Evolutionary conservation across 495 filamentous ascomycete genomes (phyloP).

Genomic region (Evernia prunastri): DNA sequence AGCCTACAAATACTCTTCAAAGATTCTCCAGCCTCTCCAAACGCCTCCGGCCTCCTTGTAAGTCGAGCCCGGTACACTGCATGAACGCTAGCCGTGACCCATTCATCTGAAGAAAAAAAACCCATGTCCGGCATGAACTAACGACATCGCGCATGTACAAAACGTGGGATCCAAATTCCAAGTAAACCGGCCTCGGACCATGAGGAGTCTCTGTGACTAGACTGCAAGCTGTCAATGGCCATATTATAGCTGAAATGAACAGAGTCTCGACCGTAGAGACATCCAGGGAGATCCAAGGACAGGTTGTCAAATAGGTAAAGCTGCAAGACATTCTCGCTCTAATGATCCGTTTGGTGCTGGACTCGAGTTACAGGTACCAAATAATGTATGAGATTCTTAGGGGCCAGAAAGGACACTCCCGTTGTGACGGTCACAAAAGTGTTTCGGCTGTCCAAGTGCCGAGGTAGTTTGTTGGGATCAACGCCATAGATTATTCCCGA

Average conservation of each 20-base stretch:
- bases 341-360: not conserved
- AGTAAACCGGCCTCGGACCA: not conserved
- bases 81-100: not conserved
- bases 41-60: not conserved
- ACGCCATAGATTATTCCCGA: not conserved
- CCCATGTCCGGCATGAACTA: constrained; percentile 5
- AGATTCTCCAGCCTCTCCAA: not conserved
- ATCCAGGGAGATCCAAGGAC: not conserved
- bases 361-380: constrained; percentile 2
- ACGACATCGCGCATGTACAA: constrained; percentile 3
- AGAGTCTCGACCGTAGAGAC: not conserved
- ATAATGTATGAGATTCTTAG: not conserved
- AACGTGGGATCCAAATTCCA: not conserved
- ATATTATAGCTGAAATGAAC: not conserved
- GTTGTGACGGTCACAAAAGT: not conserved
- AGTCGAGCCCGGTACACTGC: constrained; percentile 2
- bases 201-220: not conserved
- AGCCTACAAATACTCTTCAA: constrained; percentile 1
- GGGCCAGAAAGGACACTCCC: not conserved
- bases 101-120: not conserved
- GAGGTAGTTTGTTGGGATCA: not conserved
- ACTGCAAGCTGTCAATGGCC: not conserved
- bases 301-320: not conserved
- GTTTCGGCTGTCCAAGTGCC: not conserved
- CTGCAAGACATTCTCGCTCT: not conserved